Base-by-base conservation (phyloP, 73 alveolate genomes). In the Paramecium tetraurelia region DNA sequence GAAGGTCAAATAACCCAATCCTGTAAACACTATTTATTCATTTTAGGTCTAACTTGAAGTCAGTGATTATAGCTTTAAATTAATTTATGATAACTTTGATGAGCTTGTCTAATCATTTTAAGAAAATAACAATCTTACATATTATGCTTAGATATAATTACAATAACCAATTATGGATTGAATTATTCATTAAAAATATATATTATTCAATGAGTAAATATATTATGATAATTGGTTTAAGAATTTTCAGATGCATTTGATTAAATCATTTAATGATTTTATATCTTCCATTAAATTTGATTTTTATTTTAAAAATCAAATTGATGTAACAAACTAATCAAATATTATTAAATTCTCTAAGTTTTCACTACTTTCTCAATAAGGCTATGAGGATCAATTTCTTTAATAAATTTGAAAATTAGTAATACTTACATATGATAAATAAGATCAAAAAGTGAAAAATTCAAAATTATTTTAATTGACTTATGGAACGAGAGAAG, bases 81-180 rank as follows among this genome's bases (percentile, higher is more conserved):
- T 27, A 16, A 80, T 80, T 24, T 80, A 80, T 80, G 90, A 80
- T 80, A 80, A 80, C 27, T 80, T 80, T 80, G 90, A 80, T 31
- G 90, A 80, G 20, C 33, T 80, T 38, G 44, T 31, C 43, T 20
- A 33, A 44, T 33, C 41, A 44, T 24, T 80, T 20, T 16, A 80
- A 20, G 90, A 80, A 20, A 46, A 80, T 80, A 44, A n/a, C 36
- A 80, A 48, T 11, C 63, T 14, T 22, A 43, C 72, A 16, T 80
- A 31, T 41, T 80, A 20, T 41, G 75, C 46, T 31, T 80, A 40
- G 31, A 80, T 80, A 8, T 46, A 80, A 48, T 27, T 80, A 46
- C 57, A 80, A 80, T 80, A 80, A 44, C 90, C 90, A 80, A 46
- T 80, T 31, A 80, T 80, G 90, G 90, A 80, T 20, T 80, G 90